phyloP scores from a whole-genome alignment of 2,329 filamentous ascomycete species.

The Bipolaris oryzae region DNA sequence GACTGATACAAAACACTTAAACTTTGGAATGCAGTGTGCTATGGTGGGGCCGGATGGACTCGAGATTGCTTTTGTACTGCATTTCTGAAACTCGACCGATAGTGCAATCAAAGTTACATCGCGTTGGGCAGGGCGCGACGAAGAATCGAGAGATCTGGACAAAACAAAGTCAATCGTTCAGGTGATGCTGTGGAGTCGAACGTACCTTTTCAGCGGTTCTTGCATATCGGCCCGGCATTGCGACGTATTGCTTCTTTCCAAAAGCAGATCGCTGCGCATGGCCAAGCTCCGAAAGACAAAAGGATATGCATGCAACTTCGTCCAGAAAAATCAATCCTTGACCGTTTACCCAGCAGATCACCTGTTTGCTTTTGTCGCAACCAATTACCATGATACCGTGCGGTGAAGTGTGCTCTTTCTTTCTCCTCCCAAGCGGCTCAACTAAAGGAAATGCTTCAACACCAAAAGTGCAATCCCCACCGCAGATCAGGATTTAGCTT shows the following conservation, averaged over 20 bases:
- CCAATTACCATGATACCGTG: neutral
- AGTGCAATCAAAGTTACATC: neutral
- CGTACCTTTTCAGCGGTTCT: neutral
- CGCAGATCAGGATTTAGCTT: conserved; percentile 4
- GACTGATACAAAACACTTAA: neutral
- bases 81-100: neutral
- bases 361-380: neutral
- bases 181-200: neutral
- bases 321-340: neutral
- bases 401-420: neutral
- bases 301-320: neutral
- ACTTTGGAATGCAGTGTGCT: neutral
- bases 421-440: neutral
- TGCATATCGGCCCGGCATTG: neutral
- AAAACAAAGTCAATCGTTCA: neutral
- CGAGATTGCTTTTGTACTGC: conserved; percentile 2
- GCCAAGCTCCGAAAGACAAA: neutral
- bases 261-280: conserved; percentile 3
- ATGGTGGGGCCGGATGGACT: neutral
- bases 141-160: neutral
- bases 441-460: conserved; percentile 6
- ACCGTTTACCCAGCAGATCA: neutral
- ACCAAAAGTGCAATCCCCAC: conserved; percentile 11
- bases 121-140: neutral
- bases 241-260: conserved; percentile 2